phyloP scores from a whole-genome alignment of 2,329 filamentous ascomycete genomes.

The Emergomyces pasteurianus region DNA sequence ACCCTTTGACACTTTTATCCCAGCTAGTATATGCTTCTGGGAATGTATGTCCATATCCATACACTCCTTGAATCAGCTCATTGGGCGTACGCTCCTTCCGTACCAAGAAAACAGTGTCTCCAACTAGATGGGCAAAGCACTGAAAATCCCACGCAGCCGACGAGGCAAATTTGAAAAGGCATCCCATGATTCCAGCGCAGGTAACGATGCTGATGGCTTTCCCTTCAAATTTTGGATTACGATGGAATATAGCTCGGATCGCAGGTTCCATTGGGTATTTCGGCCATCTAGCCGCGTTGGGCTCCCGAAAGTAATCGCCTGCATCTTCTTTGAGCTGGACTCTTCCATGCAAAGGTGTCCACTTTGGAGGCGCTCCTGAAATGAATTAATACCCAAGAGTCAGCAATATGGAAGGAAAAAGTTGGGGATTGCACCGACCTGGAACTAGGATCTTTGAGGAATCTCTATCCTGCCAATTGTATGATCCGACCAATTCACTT shows the following conservation, averaged over 20 bases:
- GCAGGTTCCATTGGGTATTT: slow-evolving; percentile 35
- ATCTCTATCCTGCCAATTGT: slow-evolving; percentile 37
- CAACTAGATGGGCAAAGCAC: slow-evolving; percentile 39
- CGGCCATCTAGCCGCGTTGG: slow-evolving; percentile 23
- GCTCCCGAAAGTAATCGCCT: slow-evolving; percentile 36
- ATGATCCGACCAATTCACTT: slow-evolving; percentile 37
- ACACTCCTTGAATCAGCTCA: slow-evolving; percentile 43
- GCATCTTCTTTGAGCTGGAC: slow-evolving; percentile 31
- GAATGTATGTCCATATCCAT: slow-evolving; percentile 55
- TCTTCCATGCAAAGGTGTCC: slow-evolving; percentile 33
- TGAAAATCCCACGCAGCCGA: not conserved
- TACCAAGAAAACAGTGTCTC: slow-evolving; percentile 49
- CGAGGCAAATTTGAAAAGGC: slow-evolving; percentile 34
- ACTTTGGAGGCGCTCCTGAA: slow-evolving; percentile 39
- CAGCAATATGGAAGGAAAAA: not conserved
- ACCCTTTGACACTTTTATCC: slow-evolving; percentile 42
- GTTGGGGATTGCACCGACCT: slow-evolving; percentile 21
- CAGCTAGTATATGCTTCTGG: slow-evolving; percentile 55
- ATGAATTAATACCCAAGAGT: not conserved
- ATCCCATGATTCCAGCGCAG: slow-evolving; percentile 51
- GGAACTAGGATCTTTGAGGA: slow-evolving; percentile 34
- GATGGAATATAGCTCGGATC: slow-evolving; percentile 30
- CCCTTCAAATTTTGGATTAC: slow-evolving; percentile 25
- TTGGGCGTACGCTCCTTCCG: slow-evolving; percentile 49
- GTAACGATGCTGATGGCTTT: slow-evolving; percentile 42